These are phyloP conservation scores for Pascua guehoae DNA, from an alignment of 1,284 basidiomycete species.

Conservation along the genomic window DNA sequence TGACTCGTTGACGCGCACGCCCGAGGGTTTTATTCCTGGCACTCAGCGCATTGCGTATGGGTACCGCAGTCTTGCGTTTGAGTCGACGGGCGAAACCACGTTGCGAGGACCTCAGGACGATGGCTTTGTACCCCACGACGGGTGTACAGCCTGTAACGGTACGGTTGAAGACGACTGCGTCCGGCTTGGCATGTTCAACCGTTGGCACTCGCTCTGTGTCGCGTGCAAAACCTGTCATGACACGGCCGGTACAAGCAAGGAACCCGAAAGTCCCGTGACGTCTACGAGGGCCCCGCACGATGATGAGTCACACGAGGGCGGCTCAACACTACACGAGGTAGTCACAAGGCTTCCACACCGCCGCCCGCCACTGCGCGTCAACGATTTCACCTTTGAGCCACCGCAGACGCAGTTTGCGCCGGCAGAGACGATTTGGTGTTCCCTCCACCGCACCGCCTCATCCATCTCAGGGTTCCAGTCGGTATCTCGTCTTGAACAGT, in stretches of 20 bases:
- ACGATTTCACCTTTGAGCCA: slow-evolving; percentile 68
- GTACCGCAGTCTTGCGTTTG: slow-evolving; percentile 75
- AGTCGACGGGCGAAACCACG: slow-evolving; percentile 80
- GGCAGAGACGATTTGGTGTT: slow-evolving; percentile 61
- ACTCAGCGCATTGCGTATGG: slow-evolving; percentile 72
- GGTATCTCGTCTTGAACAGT: slow-evolving; percentile 93
- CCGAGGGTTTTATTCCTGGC: slow-evolving; percentile 57
- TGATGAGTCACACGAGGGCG: slow-evolving; percentile 23
- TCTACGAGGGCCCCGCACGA: background rate
- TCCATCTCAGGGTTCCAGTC: slow-evolving; percentile 78
- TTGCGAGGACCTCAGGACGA: slow-evolving; percentile 54
- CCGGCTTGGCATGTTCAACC: slow-evolving; percentile 83
- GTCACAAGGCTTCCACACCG: slow-evolving; percentile 18
- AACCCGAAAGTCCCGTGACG: slow-evolving; percentile 16
- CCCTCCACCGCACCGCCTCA: slow-evolving; percentile 64
- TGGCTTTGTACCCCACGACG: slow-evolving; percentile 58
- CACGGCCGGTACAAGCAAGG: slow-evolving; percentile 56
- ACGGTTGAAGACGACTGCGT: slow-evolving; percentile 98
- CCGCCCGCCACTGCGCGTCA: slow-evolving; percentile 64
- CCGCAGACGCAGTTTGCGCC: slow-evolving; percentile 30
- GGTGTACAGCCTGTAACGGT: slow-evolving; percentile 80
- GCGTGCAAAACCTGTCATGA: slow-evolving; percentile 77
- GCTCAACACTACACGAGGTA: slow-evolving; percentile 34
- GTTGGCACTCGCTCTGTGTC: slow-evolving; percentile 94
- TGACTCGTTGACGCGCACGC: slow-evolving; percentile 39